Base-by-base conservation (phyloP, 2,329 filamentous ascomycete genomes). In the Penicillium sp. region DNA sequence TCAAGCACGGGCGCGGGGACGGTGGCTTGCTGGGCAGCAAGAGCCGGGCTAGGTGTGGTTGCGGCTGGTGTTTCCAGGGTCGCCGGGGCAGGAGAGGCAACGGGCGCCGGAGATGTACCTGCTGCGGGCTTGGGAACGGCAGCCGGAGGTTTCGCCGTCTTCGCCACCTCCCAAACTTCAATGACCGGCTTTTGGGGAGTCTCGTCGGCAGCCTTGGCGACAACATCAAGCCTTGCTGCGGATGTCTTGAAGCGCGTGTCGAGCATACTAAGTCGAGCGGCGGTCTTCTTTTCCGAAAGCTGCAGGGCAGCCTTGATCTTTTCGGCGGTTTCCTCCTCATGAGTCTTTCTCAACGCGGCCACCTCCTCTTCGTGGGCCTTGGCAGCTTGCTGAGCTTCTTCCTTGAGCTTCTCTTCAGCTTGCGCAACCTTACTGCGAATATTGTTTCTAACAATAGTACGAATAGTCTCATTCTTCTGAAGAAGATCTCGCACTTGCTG, bases 141-240 rank as follows among this genome's bases (percentile, higher is more conserved):
- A 41, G 71, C 59, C 20, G 76, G 65, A 56, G 84, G 81, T 72
- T 86, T 89, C 11, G 86, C 84, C 55, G 78, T 81, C 76, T 94
- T 93, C 0, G 90, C 92, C 55, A 90, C 79, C 63, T 89, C 87
- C 90, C 91, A 97, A 0, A 97, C 93, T 75, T 97, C 92, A 10
- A 81, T 85, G 4, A 98, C 92, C 0, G 92, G 86, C 72, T 87
- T 88, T 68, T 94, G 83, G 0, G 94, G 94, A 0, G 93, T 97
- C 50, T 96, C 90, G n/a, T 83, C 84, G 0, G 90, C 92, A 12
- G 94, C 93, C 49, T 87, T 90, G 70, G 92, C 85, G 3, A 98
- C 90, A 1, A 95, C 86, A 1, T 85, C 84, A 35, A 96, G 78
- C 78, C 95, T 96, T 4, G 89, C 90, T 53, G 83, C 82, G 0